A percentile compares a stretch with the other conserved stretches of the same genome.
phyloP scores from a whole-genome alignment of 2,329 filamentous ascomycete species.

The Sporothrix pseudoabietina region DNA sequence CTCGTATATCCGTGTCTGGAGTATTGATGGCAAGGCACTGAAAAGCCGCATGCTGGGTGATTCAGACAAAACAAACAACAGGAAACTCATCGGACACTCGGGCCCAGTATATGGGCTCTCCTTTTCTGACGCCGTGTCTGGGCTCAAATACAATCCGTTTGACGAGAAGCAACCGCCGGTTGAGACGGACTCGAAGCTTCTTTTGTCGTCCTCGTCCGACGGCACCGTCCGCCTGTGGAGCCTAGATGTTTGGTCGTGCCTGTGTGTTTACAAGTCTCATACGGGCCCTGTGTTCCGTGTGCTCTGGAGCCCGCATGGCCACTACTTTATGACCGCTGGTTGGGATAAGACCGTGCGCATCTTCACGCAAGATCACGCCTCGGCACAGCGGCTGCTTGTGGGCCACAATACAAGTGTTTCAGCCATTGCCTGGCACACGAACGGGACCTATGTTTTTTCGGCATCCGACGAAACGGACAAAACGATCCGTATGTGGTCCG shows the following conservation, averaged over 20 bases:
- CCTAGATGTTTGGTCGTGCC: conserved; percentile 84
- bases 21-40: conserved; percentile 80
- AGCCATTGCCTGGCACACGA: conserved; percentile 89
- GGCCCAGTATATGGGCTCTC: conserved; percentile 86
- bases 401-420: conserved; percentile 95
- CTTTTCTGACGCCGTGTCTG: conserved; percentile 74
- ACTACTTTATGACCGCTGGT: conserved; percentile 88
- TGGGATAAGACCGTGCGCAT: conserved; percentile 89
- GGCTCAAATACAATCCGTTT: conserved; percentile 53
- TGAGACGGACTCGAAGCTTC: conserved; percentile 67
- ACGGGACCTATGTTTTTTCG: conserved; percentile 90
- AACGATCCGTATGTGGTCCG: conserved; percentile 95
- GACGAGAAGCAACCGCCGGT: conserved; percentile 50
- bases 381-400: conserved; percentile 81
- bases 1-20: conserved; percentile 95
- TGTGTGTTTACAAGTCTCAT: conserved; percentile 93
- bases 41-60: conserved; percentile 64
- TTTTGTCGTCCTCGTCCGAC: conserved; percentile 86
- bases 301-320: conserved; percentile 87
- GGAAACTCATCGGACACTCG: conserved; percentile 82
- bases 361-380: conserved; percentile 92
- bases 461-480: conserved; percentile 83
- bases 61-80: conserved; percentile 64
- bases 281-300: conserved; percentile 87
- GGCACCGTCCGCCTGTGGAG: conserved; percentile 91